Evolutionary conservation across 2,329 filamentous ascomycete genomes (phyloP).

Genomic region (Claviceps lovelessii): DNA sequence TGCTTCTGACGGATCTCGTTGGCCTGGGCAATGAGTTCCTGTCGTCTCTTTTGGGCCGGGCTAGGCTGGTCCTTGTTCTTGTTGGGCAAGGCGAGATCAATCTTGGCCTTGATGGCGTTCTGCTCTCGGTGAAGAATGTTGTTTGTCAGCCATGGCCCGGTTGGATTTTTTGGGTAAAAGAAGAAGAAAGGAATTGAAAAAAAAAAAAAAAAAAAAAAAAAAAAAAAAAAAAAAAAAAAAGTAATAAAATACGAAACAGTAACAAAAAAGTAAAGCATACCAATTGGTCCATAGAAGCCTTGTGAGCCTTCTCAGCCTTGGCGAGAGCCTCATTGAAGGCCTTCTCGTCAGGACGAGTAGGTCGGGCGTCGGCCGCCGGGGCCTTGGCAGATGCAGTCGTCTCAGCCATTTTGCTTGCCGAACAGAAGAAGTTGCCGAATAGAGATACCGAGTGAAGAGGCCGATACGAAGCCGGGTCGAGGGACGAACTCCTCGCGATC

Average conservation of each 20-base stretch:
- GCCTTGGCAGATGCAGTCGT: conserved; percentile 30
- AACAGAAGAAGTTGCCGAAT: background rate
- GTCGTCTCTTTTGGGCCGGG: conserved; percentile 66
- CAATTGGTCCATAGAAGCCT: conserved; percentile 52
- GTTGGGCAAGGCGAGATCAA: conserved; percentile 65
- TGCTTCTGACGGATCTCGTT: conserved; percentile 79
- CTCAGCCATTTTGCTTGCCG: conserved; percentile 28
- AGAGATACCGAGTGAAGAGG: conserved; percentile 7
- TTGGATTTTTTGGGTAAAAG: background rate
- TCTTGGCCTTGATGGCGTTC: conserved; percentile 78
- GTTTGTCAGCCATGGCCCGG: conserved; percentile 4
- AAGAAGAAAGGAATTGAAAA: background rate
- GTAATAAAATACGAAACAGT: too few relatives aligned
- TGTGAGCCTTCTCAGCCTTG: conserved; percentile 76
- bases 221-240: background rate
- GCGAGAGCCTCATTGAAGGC: conserved; percentile 66
- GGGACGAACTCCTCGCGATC: conserved; percentile 3
- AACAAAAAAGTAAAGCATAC: conserved; percentile 16
- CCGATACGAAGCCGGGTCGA: conserved; percentile 9
- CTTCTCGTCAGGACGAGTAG: conserved; percentile 77
- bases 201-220: background rate
- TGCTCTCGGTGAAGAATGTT: conserved; percentile 23
- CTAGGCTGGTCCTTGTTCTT: conserved; percentile 65
- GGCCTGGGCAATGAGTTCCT: conserved; percentile 71
- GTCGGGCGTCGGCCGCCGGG: conserved; percentile 40